Conservation (phyloP, 306 rosid species). For the Cucurbita pepo region DNA sequence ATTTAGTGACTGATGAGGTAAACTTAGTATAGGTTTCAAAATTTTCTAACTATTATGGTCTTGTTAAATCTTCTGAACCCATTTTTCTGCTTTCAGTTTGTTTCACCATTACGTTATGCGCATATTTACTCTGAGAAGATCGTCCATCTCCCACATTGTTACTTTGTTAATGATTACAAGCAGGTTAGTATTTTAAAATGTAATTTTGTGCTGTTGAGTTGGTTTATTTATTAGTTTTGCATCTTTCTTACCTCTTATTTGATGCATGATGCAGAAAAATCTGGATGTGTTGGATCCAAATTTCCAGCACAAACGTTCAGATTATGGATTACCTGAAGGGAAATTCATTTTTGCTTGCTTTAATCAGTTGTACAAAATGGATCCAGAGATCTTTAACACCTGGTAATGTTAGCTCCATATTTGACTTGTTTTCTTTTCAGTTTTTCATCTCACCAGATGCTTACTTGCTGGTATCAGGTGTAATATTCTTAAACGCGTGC, state of each 20-base stretch:
- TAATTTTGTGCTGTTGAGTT: background rate
- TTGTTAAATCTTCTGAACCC: background rate
- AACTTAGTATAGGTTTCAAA: background rate
- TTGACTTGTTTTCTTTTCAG: background rate
- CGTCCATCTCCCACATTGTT: constrained; percentile 94
- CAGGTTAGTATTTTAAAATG: constrained; percentile 44
- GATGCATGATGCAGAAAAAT: constrained; percentile 50
- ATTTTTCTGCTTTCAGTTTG: constrained; percentile 43
- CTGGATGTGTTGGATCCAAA: constrained; percentile 71
- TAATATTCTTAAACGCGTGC: constrained; percentile 87
- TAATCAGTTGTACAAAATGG: constrained; percentile 98
- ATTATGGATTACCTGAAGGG: constrained; percentile 80
- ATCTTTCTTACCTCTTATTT: background rate
- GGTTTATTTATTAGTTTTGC: background rate
- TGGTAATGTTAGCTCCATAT: constrained; percentile 37
- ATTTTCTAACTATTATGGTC: background rate
- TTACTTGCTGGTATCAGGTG: constrained; percentile 43
- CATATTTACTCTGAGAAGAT: constrained; percentile 92
- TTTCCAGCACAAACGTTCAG: constrained; percentile 68
- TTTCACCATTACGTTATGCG: constrained; percentile 60
- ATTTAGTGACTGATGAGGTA: constrained; percentile 89
- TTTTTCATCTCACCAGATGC: constrained; percentile 6
- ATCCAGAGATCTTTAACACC: constrained; percentile 80
- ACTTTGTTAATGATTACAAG: constrained; percentile 92
- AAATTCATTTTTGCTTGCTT: constrained; percentile 92